A percentile compares a stretch with the other conserved stretches of the same genome.
phyloP scores from a whole-genome alignment of 2,329 filamentous ascomycete species.

The Fusarium dimerum region DNA sequence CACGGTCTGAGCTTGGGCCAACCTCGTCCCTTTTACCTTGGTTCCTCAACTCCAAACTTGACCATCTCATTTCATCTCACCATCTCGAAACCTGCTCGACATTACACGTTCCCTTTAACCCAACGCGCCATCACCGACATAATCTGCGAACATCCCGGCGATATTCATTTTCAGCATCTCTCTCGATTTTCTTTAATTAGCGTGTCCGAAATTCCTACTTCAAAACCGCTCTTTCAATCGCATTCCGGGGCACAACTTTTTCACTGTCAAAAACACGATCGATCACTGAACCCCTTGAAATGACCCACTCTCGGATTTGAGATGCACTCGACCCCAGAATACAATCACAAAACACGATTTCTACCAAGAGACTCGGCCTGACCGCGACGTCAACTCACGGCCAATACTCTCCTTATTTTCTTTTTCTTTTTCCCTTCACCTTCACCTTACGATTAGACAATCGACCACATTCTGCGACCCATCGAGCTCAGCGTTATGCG shows the following conservation, averaged over 20 bases:
- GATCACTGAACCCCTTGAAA: constrained; percentile 23
- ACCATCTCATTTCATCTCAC: constrained; percentile 10
- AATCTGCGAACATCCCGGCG: background rate
- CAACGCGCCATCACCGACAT: background rate
- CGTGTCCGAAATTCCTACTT: background rate
- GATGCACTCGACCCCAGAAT: constrained; percentile 27
- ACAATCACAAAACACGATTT: constrained; percentile 11
- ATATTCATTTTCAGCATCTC: constrained; percentile 4
- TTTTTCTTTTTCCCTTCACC: background rate
- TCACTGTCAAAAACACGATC: constrained; percentile 17
- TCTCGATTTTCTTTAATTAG: background rate
- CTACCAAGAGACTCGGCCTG: constrained; percentile 3
- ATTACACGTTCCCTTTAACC: background rate
- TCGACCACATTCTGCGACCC: constrained; percentile 12
- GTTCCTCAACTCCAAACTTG: constrained; percentile 20
- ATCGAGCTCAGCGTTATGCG: constrained; percentile 44
- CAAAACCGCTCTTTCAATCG: constrained; percentile 1
- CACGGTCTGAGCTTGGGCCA: background rate
- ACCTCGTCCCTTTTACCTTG: constrained; percentile 11
- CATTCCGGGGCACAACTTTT: constrained; percentile 2
- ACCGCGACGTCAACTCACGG: background rate
- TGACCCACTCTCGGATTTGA: constrained; percentile 30
- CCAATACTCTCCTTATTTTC: background rate
- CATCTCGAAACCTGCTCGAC: constrained; percentile 1
- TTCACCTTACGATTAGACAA: constrained; percentile 6